Base-by-base conservation (phyloP, 495 filamentous ascomycete genomes). In the Aspergillus cristatus region DNA sequence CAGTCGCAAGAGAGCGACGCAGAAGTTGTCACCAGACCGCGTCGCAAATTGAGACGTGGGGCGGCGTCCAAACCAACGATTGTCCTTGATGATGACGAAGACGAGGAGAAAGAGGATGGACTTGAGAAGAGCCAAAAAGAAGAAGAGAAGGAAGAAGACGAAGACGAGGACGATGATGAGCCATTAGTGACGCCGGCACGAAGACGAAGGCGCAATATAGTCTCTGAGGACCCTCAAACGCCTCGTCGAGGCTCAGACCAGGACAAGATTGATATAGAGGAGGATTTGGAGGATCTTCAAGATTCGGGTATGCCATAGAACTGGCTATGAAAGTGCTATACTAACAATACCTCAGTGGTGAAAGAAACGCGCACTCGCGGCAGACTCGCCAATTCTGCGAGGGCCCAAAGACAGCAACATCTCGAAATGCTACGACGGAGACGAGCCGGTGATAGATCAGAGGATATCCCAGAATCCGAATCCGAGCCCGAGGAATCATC, bases 351-450 rank as follows among this genome's bases (percentile, higher is more conserved):
- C 29, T 14, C 31, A 68, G 58, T 60, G 36, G 46, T 67, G 15
- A 62, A 59, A 40, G 43, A 56, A 18, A 62, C 51, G 10, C 58
- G 70, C 8, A 72, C 70, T 10, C 59, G 70, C 16, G 66, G 62
- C 6, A 46, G 45, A 14, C 28, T 51, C 7, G 53, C 57, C 14
- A 62, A 57, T 32, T 65, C 66, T 2, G 61, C 67, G 17, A 58
- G 68, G 38, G 60, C 62, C 14, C 60, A 60, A 18, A 58, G 61
- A 38, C 55, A 70, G 30, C 67, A 59, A 35, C 57, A 65, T 15
- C 46, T 79, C 18, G 74, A 81, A 43, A 51, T 71, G 5, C 53
- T 82, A 4, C 72, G 68, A 26, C 69, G 75, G 22, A 62, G 70
- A 34, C 70, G 78, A 14, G 74, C 77, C 3, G 80, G 80, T 3